Evolutionary conservation across 768 basidiomycete genomes (phyloP).

Genomic region (Mycena pura): DNA sequence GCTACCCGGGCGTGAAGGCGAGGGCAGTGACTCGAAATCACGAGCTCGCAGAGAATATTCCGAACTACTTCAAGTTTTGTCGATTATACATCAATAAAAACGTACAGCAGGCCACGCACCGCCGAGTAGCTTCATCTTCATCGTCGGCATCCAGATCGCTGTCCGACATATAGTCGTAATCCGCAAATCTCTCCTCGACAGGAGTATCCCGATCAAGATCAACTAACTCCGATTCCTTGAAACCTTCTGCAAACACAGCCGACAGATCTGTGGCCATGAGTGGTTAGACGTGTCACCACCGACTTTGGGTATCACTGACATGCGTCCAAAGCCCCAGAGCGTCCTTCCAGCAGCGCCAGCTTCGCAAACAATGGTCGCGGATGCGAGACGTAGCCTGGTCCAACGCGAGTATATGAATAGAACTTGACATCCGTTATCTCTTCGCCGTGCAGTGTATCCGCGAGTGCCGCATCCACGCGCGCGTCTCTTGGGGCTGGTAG

Average conservation of each 20-base stretch:
- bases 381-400: not conserved
- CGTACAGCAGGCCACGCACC: not conserved
- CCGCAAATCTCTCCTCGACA: not conserved
- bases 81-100: not conserved
- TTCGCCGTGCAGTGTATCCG: conserved; percentile 11
- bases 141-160: conserved; percentile 21
- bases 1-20: not conserved
- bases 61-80: too few species aligned
- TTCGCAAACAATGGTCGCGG: conserved; percentile 17
- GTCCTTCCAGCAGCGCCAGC: conserved; percentile 7
- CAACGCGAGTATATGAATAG: conserved; percentile 15
- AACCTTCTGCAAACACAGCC: not conserved
- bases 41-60: too few species aligned
- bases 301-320: not conserved
- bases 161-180: conserved; percentile 20
- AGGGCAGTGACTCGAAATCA: too few species aligned
- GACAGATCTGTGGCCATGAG: not conserved
- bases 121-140: not conserved
- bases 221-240: conserved; percentile 2
- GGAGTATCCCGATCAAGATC: conserved; percentile 5
- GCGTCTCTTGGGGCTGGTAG: not conserved
- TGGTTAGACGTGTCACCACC: not conserved
- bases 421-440: conserved; percentile 22
- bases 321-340: conserved; percentile 6
- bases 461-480: not conserved